Evolutionary conservation across 73 alveolate genomes (phyloP).

Genomic region (Paramecium sexaurelia): DNA sequence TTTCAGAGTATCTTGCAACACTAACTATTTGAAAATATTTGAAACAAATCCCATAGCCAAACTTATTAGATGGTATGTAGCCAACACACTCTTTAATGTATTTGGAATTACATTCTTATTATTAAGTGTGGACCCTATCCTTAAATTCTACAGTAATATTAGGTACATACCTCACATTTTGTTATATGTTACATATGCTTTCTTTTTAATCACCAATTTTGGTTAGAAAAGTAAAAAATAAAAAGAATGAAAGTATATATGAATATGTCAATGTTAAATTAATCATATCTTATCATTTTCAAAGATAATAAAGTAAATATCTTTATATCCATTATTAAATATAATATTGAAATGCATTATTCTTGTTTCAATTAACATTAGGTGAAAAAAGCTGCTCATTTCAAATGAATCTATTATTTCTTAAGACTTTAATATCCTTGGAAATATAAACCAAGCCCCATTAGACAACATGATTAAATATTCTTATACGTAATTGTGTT

Average conservation of each 20-base stretch:
- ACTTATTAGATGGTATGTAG: conserved; percentile 37
- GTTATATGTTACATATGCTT: conserved; percentile 6
- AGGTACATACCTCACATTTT: neutral
- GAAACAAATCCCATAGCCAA: neutral
- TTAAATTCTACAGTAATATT: neutral
- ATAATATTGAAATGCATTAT: too few species aligned
- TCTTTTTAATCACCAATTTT: conserved; percentile 38
- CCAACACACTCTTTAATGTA: neutral
- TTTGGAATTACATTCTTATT: conserved; percentile 58
- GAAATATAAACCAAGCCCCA: too few species aligned
- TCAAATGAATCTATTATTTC: too few species aligned
- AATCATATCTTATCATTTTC: neutral
- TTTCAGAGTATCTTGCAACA: conserved; percentile 9
- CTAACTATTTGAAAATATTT: conserved; percentile 30
- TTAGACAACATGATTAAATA: too few species aligned
- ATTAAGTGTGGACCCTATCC: neutral
- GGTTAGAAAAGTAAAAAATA: conserved; percentile 57
- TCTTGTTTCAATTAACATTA: too few species aligned
- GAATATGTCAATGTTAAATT: neutral
- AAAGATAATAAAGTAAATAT: neutral
- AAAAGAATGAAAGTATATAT: conserved; percentile 1
- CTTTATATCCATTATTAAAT: neutral
- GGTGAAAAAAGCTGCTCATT: too few species aligned
- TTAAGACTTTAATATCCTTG: too few species aligned
- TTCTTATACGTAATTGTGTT: too few species aligned